phyloP scores from a whole-genome alignment of 805 yeast genomes.

The Wickerhamiella spandovensis region DNA sequence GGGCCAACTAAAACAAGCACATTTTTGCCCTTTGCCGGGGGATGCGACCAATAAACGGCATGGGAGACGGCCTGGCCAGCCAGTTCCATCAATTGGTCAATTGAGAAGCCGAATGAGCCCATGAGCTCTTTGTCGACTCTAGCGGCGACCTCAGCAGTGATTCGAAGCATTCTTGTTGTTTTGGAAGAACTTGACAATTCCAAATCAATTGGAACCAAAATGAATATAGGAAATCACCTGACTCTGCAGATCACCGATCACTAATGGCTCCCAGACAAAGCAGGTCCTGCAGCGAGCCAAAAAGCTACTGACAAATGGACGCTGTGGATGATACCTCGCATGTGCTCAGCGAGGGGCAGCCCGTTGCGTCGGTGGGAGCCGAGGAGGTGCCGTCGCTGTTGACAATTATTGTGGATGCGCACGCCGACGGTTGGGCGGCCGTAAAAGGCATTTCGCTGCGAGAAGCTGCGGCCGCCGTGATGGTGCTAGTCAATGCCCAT shows the following conservation, averaged over 20 bases:
- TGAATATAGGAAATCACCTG: not conserved
- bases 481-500: slow-evolving; percentile 79
- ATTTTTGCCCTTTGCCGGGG: slow-evolving; percentile 33
- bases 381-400: slow-evolving; percentile 71
- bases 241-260: not conserved
- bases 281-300: too few species aligned
- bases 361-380: slow-evolving; percentile 10
- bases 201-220: too few species aligned
- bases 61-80: slow-evolving; percentile 94
- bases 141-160: slow-evolving; percentile 42
- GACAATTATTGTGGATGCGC: slow-evolving; percentile 63
- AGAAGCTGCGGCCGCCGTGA: slow-evolving; percentile 48
- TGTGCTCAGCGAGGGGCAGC: slow-evolving; percentile 11
- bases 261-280: too few species aligned
- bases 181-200: too few species aligned
- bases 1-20: slow-evolving; percentile 81
- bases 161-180: slow-evolving; percentile 3
- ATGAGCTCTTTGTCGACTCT: slow-evolving; percentile 73
- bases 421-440: slow-evolving; percentile 55
- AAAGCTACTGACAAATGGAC: slow-evolving; percentile 21
- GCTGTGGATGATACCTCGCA: slow-evolving; percentile 25
- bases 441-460: slow-evolving; percentile 28
- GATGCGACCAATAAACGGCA: slow-evolving; percentile 57
- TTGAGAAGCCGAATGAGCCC: slow-evolving; percentile 69
- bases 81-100: slow-evolving; percentile 87